Percentiles rank a stretch among this genome's conserved stretches.
Evolutionary conservation across 257 asterid species (phyloP).

Genomic region (Coffea canephora): DNA sequence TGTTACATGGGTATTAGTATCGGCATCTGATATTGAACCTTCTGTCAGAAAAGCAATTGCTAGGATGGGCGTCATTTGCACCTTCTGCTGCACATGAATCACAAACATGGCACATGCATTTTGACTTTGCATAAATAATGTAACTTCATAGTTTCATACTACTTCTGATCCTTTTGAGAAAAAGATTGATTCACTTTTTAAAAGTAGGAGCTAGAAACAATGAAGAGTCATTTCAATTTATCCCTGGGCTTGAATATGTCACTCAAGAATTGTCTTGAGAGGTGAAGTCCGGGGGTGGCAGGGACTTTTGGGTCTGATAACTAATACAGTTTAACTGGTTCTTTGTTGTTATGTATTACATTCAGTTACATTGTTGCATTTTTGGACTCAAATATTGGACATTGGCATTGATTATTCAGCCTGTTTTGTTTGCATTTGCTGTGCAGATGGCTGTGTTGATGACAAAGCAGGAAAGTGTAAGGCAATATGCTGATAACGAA

Average conservation of each 20-base stretch:
- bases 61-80: not conserved
- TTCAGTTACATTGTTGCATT: not conserved
- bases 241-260: no score
- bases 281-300: not conserved
- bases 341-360: not conserved
- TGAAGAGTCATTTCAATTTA: no score
- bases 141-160: not conserved
- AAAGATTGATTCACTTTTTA: no score
- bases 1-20: not conserved
- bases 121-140: not conserved
- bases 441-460: conserved; percentile 47
- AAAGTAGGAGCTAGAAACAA: no score
- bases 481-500: conserved; percentile 11
- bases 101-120: not conserved
- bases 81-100: not conserved
- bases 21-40: not conserved
- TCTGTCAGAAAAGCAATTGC: not conserved
- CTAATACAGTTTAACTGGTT: not conserved
- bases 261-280: no score
- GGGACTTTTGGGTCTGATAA: not conserved
- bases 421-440: conserved; percentile 17
- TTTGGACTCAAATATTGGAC: not conserved
- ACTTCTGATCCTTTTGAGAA: no score
- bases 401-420: not conserved
- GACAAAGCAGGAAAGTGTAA: conserved; percentile 37